Percentiles rank a stretch among this genome's conserved stretches.
Conservation (phyloP, 31 red algal genomes). For the Bonnemaisonia californica region DNA sequence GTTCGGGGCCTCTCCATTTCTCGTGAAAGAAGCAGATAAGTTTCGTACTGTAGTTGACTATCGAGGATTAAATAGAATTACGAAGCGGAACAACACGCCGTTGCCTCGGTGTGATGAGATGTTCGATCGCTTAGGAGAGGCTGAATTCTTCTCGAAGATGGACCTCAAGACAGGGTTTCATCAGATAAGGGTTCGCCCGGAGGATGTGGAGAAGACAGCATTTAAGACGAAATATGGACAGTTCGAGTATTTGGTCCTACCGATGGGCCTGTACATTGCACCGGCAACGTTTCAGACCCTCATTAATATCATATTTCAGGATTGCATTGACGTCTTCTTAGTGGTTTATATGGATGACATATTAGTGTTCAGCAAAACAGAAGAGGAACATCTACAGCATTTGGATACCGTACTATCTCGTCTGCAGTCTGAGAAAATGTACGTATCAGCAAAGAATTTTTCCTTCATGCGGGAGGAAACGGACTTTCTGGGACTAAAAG, state of each 20-base stretch:
- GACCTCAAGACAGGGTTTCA: neutral
- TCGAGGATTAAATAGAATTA: neutral
- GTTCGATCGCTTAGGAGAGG: neutral
- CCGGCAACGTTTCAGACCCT: constrained; percentile 9
- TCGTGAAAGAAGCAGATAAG: neutral
- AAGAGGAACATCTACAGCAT: neutral
- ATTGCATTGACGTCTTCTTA: neutral
- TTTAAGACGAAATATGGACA: neutral
- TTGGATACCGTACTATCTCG: neutral
- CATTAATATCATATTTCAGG: neutral
- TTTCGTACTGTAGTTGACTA: neutral
- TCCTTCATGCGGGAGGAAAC: neutral
- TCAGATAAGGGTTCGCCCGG: neutral
- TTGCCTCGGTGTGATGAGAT: neutral
- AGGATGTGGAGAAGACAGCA: neutral
- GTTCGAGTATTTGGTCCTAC: constrained; percentile 12
- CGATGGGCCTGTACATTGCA: constrained; percentile 1
- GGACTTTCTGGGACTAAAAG: neutral
- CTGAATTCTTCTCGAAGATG: neutral
- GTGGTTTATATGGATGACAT: constrained; percentile 3
- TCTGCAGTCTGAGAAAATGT: neutral
- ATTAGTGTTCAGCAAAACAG: neutral
- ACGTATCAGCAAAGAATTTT: neutral
- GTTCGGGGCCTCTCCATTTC: neutral
- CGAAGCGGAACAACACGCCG: neutral